phyloP scores from a whole-genome alignment of 106 monocot genomes.

The Dioscorea zingiberensis region DNA sequence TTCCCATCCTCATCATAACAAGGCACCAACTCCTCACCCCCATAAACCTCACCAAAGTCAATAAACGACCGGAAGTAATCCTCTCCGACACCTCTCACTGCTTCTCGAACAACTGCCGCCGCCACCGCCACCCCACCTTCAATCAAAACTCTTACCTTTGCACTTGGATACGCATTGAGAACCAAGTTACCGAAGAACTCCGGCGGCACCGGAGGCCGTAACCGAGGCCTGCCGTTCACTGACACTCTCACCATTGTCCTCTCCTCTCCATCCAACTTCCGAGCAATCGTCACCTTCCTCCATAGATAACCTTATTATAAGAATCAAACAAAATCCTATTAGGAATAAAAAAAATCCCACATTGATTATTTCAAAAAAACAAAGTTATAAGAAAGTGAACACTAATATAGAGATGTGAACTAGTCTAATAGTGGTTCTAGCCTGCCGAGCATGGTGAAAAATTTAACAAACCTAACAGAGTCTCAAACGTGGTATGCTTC shows the following conservation, averaged over 20 bases:
- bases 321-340: no score
- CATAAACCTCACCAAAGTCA: constrained; percentile 46
- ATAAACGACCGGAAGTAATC: constrained; percentile 67
- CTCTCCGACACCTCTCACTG: constrained; percentile 21
- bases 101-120: constrained; percentile 23
- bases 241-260: neutral
- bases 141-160: constrained; percentile 1
- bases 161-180: constrained; percentile 1
- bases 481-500: constrained; percentile 13
- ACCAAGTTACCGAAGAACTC: constrained; percentile 24
- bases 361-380: no score
- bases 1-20: constrained; percentile 7
- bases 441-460: no score
- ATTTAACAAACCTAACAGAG: no score
- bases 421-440: no score
- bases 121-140: neutral
- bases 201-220: constrained; percentile 2
- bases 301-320: constrained; percentile 14
- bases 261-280: neutral
- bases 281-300: constrained; percentile 23
- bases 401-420: no score
- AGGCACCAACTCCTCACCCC: constrained; percentile 18
- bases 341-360: no score
- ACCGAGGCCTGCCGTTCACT: constrained; percentile 13
- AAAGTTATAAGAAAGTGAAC: no score